Conservation (phyloP, 352 stramenopile species). For the Phytophthora citricola region DNA sequence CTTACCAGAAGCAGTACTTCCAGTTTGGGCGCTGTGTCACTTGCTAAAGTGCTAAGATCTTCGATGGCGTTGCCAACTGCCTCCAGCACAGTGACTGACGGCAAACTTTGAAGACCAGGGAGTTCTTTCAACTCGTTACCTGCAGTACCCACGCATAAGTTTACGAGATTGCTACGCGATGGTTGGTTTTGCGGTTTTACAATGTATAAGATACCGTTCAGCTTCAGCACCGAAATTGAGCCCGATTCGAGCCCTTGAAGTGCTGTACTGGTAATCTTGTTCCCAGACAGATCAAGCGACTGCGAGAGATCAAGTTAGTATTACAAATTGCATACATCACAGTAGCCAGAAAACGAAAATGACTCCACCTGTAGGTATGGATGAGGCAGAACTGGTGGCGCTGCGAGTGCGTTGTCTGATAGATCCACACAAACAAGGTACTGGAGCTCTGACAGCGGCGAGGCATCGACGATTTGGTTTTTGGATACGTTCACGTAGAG, state of each 20-base stretch:
- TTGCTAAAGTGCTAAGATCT: constrained; percentile 45
- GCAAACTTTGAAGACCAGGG: constrained; percentile 49
- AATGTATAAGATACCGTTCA: constrained; percentile 47
- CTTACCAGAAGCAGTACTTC: constrained; percentile 62
- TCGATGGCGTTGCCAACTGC: constrained; percentile 60
- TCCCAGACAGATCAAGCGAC: constrained; percentile 70
- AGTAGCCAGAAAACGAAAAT: neutral
- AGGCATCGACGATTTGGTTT: constrained; percentile 68
- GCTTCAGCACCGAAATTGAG: constrained; percentile 62
- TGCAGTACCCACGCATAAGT: constrained; percentile 16
- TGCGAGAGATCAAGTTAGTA: constrained; percentile 19
- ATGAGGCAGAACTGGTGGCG: constrained; percentile 50
- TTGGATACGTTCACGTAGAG: constrained; percentile 75
- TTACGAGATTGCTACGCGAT: neutral
- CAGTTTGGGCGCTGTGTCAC: constrained; percentile 51
- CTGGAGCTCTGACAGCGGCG: constrained; percentile 57
- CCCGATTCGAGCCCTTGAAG: constrained; percentile 59
- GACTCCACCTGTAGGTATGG: constrained; percentile 59
- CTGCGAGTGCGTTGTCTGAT: constrained; percentile 58
- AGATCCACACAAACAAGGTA: constrained; percentile 70
- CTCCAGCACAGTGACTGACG: constrained; percentile 62
- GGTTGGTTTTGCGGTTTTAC: no score
- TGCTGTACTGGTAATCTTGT: constrained; percentile 55
- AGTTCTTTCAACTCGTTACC: constrained; percentile 64
- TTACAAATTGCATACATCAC: neutral